Evolutionary conservation across 805 yeast species (phyloP), one percentile per base, ranked within the genome.

Genomic region (Saccharomycopsis oosterbeekiorum): DNA sequence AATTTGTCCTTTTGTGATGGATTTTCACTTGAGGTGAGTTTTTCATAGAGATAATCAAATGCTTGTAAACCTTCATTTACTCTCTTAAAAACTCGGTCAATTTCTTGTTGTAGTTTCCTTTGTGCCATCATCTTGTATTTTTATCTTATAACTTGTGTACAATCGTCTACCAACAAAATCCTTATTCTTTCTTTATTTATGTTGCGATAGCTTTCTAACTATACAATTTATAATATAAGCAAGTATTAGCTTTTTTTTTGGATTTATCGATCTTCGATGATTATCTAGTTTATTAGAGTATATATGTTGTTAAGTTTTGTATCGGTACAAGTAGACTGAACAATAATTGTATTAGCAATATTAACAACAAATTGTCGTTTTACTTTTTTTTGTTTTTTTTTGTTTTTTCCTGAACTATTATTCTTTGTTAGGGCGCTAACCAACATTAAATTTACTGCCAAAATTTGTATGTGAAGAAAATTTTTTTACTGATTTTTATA

Each of bases 1-100:
- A 94, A 79, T 73, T 93, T 93, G 71, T 93, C 98, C 75, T 93
- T 88, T 71, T 92, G 97, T 2, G 96, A 84, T 66, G 83, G 87
- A 68, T 87, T 87, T 65, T 90, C 92, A 57, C 96, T 84, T 58
- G 80, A 80, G 73, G 84, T 86, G 47, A 93, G 83, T 74, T 93
- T 93, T 51, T 89, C 96, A 69, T 93, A 88, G 40, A 89, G 84
- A 59, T 81, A 85, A 69, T 93, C 97, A 70, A 93, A 93, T 64
- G 84, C 87, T 59, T 82, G 84, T 53, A 93, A 80, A 10, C 99
- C 99, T 76, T 93, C 99, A 62, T 85, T 83, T 60, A 94, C 96
- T 74, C 94, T 90, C 73, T 90, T 90, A 75, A 88, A 82, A 69
- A 92, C 90, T 70, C 92, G 89, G 75, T 93, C 99, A 71, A 94